Conservation (phyloP, 805 yeast genomes). For the Pichia pseudocactophila region DNA sequence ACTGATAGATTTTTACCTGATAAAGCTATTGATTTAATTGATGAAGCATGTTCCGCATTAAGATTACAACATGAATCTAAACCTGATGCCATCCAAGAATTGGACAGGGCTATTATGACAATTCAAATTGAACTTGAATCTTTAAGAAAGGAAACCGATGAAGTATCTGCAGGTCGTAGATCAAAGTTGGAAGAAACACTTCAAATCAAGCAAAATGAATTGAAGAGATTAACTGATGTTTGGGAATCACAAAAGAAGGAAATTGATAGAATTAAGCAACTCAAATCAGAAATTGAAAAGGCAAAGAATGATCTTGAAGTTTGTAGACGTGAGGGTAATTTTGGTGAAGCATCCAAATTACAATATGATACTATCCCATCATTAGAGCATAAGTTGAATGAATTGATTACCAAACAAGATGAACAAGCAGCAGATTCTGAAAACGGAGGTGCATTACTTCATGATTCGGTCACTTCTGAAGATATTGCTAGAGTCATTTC, state of each 20-base stretch:
- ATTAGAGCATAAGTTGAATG: conserved; percentile 51
- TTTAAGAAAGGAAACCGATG: conserved; percentile 84
- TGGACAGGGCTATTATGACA: conserved; percentile 86
- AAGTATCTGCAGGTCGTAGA: conserved; percentile 69
- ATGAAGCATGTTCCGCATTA: conserved; percentile 91
- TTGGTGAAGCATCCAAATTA: conserved; percentile 79
- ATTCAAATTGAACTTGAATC: conserved; percentile 93
- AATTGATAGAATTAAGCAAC: conserved; percentile 67
- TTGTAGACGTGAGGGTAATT: conserved; percentile 77
- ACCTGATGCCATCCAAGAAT: conserved; percentile 85
- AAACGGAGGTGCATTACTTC: conserved; percentile 39
- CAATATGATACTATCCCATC: conserved; percentile 84
- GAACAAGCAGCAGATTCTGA: conserved; percentile 25
- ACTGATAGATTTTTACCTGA: conserved; percentile 96
- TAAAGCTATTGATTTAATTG: conserved; percentile 92
- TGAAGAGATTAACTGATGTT: conserved; percentile 60
- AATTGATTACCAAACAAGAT: conserved; percentile 29
- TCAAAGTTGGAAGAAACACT: conserved; percentile 65
- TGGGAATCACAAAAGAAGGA: conserved; percentile 82
- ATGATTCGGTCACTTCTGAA: conserved; percentile 88
- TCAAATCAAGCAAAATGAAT: conserved; percentile 51
- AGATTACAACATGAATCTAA: conserved; percentile 94
- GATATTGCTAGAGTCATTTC: conserved; percentile 91
- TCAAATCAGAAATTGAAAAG: conserved; percentile 76
- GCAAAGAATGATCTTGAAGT: conserved; percentile 78